Base-by-base conservation (phyloP, 768 basidiomycete genomes). In the Sporobolomyces phaffii region DNA sequence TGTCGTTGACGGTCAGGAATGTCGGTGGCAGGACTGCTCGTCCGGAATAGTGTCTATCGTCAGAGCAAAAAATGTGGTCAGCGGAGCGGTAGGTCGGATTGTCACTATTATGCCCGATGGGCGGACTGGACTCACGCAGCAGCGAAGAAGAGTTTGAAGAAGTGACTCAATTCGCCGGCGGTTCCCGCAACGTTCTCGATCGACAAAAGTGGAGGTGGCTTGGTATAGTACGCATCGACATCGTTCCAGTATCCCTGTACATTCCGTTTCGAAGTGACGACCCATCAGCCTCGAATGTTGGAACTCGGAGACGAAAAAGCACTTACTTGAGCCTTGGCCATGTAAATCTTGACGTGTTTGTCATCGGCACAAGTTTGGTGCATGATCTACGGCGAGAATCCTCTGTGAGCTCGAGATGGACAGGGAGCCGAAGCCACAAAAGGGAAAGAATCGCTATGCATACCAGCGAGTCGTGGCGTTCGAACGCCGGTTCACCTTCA, bases 241-340 rank as follows among this genome's bases (percentile, higher is more conserved):
- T 69, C 68, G 34, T 33, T 36, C 62, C 63, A 69, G 68, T 61
- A 69, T 2, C 68, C 68, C 62, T 63, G 41, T 31, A 5, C 29
- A n/a, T n/a, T n/a, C n/a, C n/a, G n/a, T n/a, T n/a, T n/a, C n/a
- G n/a, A n/a, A n/a, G n/a, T n/a, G n/a, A n/a, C n/a, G n/a, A n/a
- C n/a, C n/a, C n/a, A n/a, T n/a, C n/a, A n/a, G n/a, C n/a, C n/a
- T n/a, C n/a, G n/a, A n/a, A n/a, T n/a, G n/a, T n/a, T n/a, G n/a
- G n/a, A n/a, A n/a, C n/a, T n/a, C n/a, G n/a, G n/a, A n/a, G n/a
- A n/a, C n/a, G n/a, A 41, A 9, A 40, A 20, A 18, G 18, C 22
- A 41, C 54, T 44, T 20, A 44, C 54, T 31, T 45, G 56, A 2
- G 56, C 50, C 18, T 65, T 65, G 1, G 36, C 3, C 31, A 66